Evolutionary conservation across 345 rosid genomes (phyloP).

Genomic region (Syzygium aqueum): DNA sequence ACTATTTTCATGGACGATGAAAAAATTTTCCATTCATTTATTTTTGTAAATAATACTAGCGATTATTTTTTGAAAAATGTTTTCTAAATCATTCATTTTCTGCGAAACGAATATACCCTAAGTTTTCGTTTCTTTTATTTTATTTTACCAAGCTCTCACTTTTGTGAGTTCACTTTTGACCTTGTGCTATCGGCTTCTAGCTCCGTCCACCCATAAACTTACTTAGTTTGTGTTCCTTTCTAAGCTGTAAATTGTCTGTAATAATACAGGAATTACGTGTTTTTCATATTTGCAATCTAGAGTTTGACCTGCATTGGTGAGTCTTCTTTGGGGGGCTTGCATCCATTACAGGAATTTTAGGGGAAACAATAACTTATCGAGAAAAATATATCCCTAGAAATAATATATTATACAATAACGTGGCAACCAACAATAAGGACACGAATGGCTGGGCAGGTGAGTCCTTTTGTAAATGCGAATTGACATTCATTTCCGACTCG

Average conservation of each 20-base stretch:
- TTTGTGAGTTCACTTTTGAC: not conserved
- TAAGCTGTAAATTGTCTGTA: not conserved
- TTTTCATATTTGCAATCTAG: not conserved
- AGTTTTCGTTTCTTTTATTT: no score
- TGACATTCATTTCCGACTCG: not conserved
- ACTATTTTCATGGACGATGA: no score
- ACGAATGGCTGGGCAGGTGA: not conserved
- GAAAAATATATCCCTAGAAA: not conserved
- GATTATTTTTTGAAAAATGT: no score
- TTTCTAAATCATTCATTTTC: no score
- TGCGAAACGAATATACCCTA: no score
- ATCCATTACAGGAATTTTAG: not conserved
- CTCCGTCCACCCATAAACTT: not conserved
- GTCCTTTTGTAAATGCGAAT: not conserved
- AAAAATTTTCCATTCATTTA: no score
- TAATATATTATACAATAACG: no score
- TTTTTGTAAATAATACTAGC: no score
- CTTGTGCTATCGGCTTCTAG: not conserved
- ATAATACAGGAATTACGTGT: not conserved
- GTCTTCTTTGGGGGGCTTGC: not conserved
- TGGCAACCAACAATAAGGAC: no score
- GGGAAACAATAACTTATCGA: not conserved
- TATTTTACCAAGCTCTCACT: not conserved
- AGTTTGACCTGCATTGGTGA: not conserved
- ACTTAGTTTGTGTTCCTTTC: not conserved